Percentiles rank a stretch among this genome's conserved stretches.
These are phyloP conservation scores for Penicillium sp. DNA, from an alignment of 2,329 filamentous ascomycete genomes.

Conservation along the genomic window DNA sequence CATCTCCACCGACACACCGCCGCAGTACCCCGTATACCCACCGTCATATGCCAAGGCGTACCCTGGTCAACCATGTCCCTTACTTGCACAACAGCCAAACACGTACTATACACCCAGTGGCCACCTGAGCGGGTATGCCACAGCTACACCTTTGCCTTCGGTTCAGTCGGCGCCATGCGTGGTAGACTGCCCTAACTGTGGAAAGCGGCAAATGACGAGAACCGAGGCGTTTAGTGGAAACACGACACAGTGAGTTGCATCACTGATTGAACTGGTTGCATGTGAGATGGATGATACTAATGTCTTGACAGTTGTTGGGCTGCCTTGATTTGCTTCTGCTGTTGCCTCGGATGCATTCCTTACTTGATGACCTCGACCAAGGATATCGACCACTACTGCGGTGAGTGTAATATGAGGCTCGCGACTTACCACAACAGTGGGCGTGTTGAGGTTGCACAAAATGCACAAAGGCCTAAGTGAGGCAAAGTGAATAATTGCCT, in stretches of 20 bases:
- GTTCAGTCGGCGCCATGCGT: conserved; percentile 37
- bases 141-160: conserved; percentile 23
- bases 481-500: background rate
- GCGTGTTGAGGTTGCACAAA: conserved; percentile 38
- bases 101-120: conserved; percentile 16
- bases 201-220: conserved; percentile 34
- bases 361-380: conserved; percentile 48
- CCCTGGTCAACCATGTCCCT: conserved; percentile 13
- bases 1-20: background rate
- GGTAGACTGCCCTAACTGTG: conserved; percentile 48
- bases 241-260: conserved; percentile 29
- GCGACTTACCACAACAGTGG: conserved; percentile 50
- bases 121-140: conserved; percentile 24
- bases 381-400: conserved; percentile 48
- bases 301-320: conserved; percentile 42
- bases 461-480: background rate
- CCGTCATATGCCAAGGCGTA: conserved; percentile 15
- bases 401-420: conserved; percentile 43
- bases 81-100: conserved; percentile 2
- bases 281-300: background rate
- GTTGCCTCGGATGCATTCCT: conserved; percentile 47
- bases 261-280: background rate
- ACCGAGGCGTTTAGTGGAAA: conserved; percentile 20
- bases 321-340: conserved; percentile 41
- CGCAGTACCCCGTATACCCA: conserved; percentile 3